Percentiles rank a stretch among this genome's conserved stretches.
phyloP scores from a whole-genome alignment of 2,329 filamentous ascomycete species.

The Aspergillus sp. region DNA sequence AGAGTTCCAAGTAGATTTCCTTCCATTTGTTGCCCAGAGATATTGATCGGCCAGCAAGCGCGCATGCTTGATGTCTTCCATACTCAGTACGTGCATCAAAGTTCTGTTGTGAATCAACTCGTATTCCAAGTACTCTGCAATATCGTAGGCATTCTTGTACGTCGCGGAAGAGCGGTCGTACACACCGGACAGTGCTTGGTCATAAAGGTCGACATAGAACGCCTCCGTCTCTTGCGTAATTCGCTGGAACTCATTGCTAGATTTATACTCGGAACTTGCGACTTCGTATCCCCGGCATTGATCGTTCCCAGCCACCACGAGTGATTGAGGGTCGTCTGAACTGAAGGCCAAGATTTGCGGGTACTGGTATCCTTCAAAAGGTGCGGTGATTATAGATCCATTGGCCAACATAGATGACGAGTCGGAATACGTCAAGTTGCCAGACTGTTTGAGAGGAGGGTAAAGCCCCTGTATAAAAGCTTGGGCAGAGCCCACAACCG shows the following conservation, averaged over 20 bases:
- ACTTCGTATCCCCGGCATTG: constrained; percentile 36
- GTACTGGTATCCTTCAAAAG: constrained; percentile 54
- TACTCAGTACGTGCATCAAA: constrained; percentile 24
- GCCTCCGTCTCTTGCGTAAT: constrained; percentile 29
- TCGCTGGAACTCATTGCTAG: constrained; percentile 34
- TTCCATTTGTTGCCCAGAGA: constrained; percentile 42
- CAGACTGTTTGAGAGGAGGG: constrained; percentile 40
- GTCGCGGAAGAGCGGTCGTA: constrained; percentile 35
- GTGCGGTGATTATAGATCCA: constrained; percentile 40
- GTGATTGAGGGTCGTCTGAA: constrained; percentile 43
- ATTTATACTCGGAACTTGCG: constrained; percentile 36
- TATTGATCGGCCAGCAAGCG: constrained; percentile 45
- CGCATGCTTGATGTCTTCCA: constrained; percentile 27
- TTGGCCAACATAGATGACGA: constrained; percentile 43
- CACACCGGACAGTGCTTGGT: constrained; percentile 37
- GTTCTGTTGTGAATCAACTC: constrained; percentile 46
- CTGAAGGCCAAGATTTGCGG: constrained; percentile 42
- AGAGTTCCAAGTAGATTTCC: constrained; percentile 25
- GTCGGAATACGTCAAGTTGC: constrained; percentile 25
- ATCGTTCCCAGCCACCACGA: constrained; percentile 44
- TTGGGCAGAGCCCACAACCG: constrained; percentile 48
- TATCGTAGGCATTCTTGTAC: constrained; percentile 47
- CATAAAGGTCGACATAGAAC: constrained; percentile 44
- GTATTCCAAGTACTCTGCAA: constrained; percentile 54
- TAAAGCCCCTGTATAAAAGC: constrained; percentile 59